Evolutionary conservation across 331 rosid species (phyloP), one percentile per base, ranked within the genome.

Genomic region (Malus hybrid): DNA sequence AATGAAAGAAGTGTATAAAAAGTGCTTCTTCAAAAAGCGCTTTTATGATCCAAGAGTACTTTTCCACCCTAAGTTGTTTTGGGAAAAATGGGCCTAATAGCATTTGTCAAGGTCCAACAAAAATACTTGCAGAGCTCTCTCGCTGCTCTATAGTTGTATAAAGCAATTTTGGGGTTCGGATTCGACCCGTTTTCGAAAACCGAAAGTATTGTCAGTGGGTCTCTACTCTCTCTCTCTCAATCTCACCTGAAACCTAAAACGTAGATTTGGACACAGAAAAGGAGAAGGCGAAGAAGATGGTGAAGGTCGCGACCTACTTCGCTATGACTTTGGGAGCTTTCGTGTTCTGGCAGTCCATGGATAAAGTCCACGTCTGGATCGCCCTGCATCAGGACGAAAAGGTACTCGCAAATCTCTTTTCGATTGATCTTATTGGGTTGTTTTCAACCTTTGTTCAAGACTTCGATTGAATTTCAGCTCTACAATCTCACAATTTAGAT

Each of bases 351-450:
- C 91, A 92, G 5, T 80, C 97, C 77, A 95, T 95, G 97, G 99
- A 95, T 6, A 90, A 83, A 59, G 66, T 95, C 72, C 99, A 95
- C 78, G 93, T 95, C 71, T 95, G 99, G 99, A 90, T 92, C 87
- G 99, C 99, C 82, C 93, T 95, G 42, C 99, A 19, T 80, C 99
- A 95, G 73, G 99, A 95, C 79, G 99, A 95, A 76, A 95, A 95
- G 97, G 99, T 92, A 24, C 15, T 10, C 0, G 50, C 10, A 11
- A 15, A 18, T 6, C 33, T 22, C 32, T 55, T 56, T 44, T 12
- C 50, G 15, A 11, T 44, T 44, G 15, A 0, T 10, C 15, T 1
- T 3, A 44, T 44, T 46, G 20, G 29, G 29, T 8, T 0, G 6
- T 14, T 33, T 46, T 16, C 6, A 24, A 5, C 0, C 20, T 50